A percentile compares a stretch with the other conserved stretches of the same genome.
phyloP scores from a whole-genome alignment of 2,329 filamentous ascomycete species.

The Karstenula rhodostoma region DNA sequence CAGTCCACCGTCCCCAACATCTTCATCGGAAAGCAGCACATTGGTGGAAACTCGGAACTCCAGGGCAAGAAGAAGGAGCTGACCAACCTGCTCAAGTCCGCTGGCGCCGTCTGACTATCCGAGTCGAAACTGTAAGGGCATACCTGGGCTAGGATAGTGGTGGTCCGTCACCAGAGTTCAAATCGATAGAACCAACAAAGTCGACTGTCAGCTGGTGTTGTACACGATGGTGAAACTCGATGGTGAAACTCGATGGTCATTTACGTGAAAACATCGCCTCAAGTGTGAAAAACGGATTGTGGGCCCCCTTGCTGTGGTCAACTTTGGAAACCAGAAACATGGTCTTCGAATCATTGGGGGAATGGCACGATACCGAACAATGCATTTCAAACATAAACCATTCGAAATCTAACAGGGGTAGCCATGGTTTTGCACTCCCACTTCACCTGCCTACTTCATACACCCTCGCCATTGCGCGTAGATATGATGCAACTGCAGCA shows the following conservation, averaged over 20 bases:
- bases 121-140: conserved; percentile 6
- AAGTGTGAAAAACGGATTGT: too few species aligned
- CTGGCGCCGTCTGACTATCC: conserved; percentile 65
- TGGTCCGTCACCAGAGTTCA: background rate
- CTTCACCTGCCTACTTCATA: conserved; percentile 19
- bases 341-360: too few species aligned
- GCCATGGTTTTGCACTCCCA: conserved; percentile 28
- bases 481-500: conserved; percentile 4
- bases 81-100: conserved; percentile 68
- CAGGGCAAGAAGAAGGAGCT: conserved; percentile 73
- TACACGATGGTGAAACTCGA: too few species aligned
- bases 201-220: background rate
- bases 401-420: conserved; percentile 41
- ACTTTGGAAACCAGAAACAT: too few species aligned
- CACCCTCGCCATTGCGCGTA: conserved; percentile 6
- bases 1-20: conserved; percentile 96
- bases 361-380: conserved; percentile 17
- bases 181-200: background rate
- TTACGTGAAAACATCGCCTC: background rate
- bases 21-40: conserved; percentile 89
- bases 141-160: background rate
- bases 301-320: too few species aligned
- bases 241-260: background rate
- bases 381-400: conserved; percentile 29
- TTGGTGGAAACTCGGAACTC: conserved; percentile 94